These are phyloP conservation scores for Gnetum montanum DNA, from an alignment of 75 land plant species.

Conservation along the genomic window DNA sequence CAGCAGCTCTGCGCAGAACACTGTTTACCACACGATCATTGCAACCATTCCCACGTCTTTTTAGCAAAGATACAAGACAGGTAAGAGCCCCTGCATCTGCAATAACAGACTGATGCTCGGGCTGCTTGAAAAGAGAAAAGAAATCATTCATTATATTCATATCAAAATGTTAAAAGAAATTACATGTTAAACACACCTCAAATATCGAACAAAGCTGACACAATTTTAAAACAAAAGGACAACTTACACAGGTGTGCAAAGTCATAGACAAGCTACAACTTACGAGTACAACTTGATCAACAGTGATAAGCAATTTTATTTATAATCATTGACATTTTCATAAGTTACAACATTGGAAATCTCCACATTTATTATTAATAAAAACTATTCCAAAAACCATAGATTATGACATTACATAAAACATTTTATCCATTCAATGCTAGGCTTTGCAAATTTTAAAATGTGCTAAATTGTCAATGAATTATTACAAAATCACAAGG, in stretches of 20 bases:
- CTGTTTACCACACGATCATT: conserved; percentile 54
- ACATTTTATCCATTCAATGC: too few relatives aligned
- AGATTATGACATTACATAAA: too few relatives aligned
- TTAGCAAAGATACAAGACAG: conserved; percentile 62
- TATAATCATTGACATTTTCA: too few relatives aligned
- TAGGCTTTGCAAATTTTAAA: too few relatives aligned
- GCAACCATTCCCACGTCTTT: conserved; percentile 30
- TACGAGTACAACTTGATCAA: too few relatives aligned
- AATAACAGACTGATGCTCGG: conserved; percentile 91
- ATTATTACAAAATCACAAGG: too few relatives aligned
- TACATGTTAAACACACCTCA: not conserved
- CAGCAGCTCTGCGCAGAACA: conserved; percentile 92
- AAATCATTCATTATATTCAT: not conserved
- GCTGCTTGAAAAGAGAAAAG: conserved; percentile 50
- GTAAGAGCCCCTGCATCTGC: conserved; percentile 94
- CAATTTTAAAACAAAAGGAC: not conserved
- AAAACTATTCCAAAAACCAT: too few relatives aligned
- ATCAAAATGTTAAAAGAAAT: not conserved
- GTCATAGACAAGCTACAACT: not conserved
- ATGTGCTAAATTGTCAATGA: too few relatives aligned
- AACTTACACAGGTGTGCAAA: not conserved
- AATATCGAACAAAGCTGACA: not conserved
- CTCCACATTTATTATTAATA: too few relatives aligned
- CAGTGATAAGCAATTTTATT: too few relatives aligned
- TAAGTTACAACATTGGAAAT: too few relatives aligned